Percentiles rank a stretch among this genome's conserved stretches.
These are phyloP conservation scores for Cercospora citrullina DNA, from an alignment of 2,329 filamentous ascomycete genomes.

Conservation along the genomic window DNA sequence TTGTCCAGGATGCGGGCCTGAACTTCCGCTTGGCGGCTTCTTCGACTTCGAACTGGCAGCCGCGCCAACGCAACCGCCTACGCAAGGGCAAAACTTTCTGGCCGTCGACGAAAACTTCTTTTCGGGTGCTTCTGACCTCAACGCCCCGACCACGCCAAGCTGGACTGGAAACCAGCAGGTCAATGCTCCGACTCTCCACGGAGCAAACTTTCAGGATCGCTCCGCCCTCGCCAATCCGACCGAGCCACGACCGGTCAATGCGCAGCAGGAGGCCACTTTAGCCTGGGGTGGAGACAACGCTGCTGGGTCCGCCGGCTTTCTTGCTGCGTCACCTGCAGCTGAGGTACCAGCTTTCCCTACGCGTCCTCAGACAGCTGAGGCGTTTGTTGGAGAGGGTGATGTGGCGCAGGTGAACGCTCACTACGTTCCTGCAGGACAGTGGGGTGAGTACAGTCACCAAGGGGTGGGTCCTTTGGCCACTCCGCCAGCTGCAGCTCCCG, in stretches of 20 bases:
- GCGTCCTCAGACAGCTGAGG: background rate
- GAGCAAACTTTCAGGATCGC: background rate
- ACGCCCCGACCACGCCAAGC: background rate
- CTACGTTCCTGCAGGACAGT: background rate
- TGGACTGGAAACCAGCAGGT: background rate
- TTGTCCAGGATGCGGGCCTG: background rate
- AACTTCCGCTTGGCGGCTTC: background rate
- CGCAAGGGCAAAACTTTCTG: background rate
- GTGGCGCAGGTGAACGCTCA: background rate
- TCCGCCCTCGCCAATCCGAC: background rate
- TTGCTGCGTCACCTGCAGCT: background rate
- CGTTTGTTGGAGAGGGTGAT: background rate
- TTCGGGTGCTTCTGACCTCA: background rate
- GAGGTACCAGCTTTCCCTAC: background rate
- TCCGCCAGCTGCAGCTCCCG: background rate
- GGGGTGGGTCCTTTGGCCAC: background rate
- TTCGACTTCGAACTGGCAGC: background rate
- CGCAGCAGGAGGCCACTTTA: background rate
- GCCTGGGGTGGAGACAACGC: background rate
- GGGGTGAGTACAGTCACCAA: background rate
- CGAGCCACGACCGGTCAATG: background rate
- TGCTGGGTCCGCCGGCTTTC: background rate
- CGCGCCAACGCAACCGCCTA: background rate
- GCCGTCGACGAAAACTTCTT: background rate
- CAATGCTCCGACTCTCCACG: background rate